Evolutionary conservation across 2,329 filamentous ascomycete species (phyloP).

Genomic region (Penicillium polonicum): DNA sequence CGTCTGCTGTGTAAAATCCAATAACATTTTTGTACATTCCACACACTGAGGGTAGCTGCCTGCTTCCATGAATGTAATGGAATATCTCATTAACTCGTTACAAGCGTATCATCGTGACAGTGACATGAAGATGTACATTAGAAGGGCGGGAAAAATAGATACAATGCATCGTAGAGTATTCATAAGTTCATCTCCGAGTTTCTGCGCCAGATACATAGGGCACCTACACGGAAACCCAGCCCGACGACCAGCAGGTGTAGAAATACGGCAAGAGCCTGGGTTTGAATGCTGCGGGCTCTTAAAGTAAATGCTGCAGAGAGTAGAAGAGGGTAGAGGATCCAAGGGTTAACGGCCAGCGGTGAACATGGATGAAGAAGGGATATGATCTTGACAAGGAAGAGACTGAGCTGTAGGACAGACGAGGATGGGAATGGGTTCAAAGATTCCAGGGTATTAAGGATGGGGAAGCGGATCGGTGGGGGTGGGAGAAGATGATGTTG

Average conservation of each 20-base stretch:
- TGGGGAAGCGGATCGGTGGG: constrained; percentile 34
- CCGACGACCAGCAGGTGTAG: constrained; percentile 50
- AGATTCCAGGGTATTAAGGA: constrained; percentile 25
- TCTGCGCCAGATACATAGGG: constrained; percentile 33
- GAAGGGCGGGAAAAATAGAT: background rate
- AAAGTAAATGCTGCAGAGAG: constrained; percentile 67
- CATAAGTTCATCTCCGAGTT: background rate
- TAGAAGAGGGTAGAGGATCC: constrained; percentile 66
- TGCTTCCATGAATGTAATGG: background rate
- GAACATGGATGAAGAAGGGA: constrained; percentile 67
- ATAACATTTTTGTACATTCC: background rate
- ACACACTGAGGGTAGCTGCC: background rate
- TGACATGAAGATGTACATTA: background rate
- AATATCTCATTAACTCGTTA: background rate
- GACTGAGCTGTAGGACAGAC: constrained; percentile 51
- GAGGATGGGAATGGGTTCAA: constrained; percentile 36
- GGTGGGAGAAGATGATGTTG: constrained; percentile 45
- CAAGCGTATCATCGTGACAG: background rate
- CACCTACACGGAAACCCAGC: constrained; percentile 39
- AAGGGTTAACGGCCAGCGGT: constrained; percentile 66
- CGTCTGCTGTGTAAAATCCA: background rate
- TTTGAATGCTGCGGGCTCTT: constrained; percentile 33
- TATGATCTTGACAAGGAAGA: constrained; percentile 69
- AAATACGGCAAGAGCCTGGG: constrained; percentile 44
- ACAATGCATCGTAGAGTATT: background rate